Percentiles rank a stretch among this genome's conserved stretches.
These are phyloP conservation scores for Trametes maxima DNA, from an alignment of 768 basidiomycete species.

Conservation along the genomic window DNA sequence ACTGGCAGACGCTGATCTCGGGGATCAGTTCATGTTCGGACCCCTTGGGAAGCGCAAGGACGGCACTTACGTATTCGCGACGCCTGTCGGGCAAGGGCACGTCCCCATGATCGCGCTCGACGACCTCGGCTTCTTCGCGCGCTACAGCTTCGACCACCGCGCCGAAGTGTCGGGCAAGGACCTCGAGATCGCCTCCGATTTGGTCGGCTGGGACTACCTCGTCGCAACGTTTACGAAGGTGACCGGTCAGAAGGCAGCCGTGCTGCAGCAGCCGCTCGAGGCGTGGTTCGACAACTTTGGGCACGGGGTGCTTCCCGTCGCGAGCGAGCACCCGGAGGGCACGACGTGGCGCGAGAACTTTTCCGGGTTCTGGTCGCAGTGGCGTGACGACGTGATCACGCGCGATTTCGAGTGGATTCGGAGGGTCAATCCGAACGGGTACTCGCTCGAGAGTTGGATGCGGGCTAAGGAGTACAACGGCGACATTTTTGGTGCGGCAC, in stretches of 20 bases:
- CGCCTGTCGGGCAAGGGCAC: slow-evolving; percentile 30
- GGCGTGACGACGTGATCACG: slow-evolving; percentile 44
- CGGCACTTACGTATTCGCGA: slow-evolving; percentile 34
- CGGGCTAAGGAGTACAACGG: not conserved
- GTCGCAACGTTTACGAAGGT: slow-evolving; percentile 33
- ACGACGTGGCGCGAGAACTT: slow-evolving; percentile 42
- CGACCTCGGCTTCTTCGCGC: slow-evolving; percentile 35
- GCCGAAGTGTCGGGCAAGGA: slow-evolving; percentile 26
- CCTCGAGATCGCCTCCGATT: slow-evolving; percentile 32
- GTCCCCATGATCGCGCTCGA: slow-evolving; percentile 34
- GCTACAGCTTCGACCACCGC: slow-evolving; percentile 36
- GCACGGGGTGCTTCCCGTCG: slow-evolving; percentile 28
- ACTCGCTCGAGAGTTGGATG: slow-evolving; percentile 46
- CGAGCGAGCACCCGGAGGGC: slow-evolving; percentile 16
- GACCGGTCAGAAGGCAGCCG: slow-evolving; percentile 31
- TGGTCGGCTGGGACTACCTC: slow-evolving; percentile 30
- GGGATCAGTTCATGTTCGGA: slow-evolving; percentile 21
- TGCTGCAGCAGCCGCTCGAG: slow-evolving; percentile 23
- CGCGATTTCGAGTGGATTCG: slow-evolving; percentile 47
- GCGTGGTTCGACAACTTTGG: slow-evolving; percentile 22
- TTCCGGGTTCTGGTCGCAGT: slow-evolving; percentile 44
- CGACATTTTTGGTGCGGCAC: not conserved
- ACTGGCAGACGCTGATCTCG: not conserved
- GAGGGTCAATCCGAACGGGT: slow-evolving; percentile 38
- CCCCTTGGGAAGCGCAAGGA: slow-evolving; percentile 30